Base-by-base conservation (phyloP, 768 basidiomycete genomes). In the Amanita molliuscula region DNA sequence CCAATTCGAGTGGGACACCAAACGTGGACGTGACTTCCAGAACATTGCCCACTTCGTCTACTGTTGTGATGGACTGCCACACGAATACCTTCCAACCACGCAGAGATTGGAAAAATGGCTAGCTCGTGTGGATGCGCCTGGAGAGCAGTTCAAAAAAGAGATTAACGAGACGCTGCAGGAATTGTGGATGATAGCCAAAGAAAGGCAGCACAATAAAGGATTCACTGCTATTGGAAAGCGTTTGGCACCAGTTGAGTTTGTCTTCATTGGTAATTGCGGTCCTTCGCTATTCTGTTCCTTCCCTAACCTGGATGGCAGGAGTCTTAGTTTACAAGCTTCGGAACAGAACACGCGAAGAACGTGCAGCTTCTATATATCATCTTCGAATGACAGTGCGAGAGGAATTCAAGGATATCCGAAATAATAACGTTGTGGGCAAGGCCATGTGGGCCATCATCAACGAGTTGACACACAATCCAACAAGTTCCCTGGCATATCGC, bases 11-110 rank as follows among this genome's bases (percentile, higher is more conserved):
- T 83, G 82, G 73, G 81, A 87, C 45, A 76, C 71, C 20, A 78
- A 67, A 53, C 79, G 86, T 20, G 87, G 80, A n/a, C 77, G 81
- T 26, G 79, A 85, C 59, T 92, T 86, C 65, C 83, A 87, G 56
- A 78, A 79, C 53, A 66, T 91, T 29, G 83, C 84, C 0, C 77
- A 79, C 44, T 65, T 89, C 57, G 74, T 85, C 3, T 86, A 71
- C 57, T 84, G 79, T 57, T 84, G 82, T 55, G 76, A 81, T 52
- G 65, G 69, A 4, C 60, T 79, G 3, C 73, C 73, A n/a, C 65
- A 62, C 33, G 67, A 69, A n/a, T 68, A 72, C 37, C 67, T 67
- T 11, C 79, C 82, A 0, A 79, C 77, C 3, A 67, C 75, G 1
- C 57, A 66, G 20, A 82, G 79, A 50, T 69, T 88, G 44, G 77